A percentile compares a stretch with the other conserved stretches of the same genome.
These are phyloP conservation scores for Schoenoplectus tabernaemontani DNA, from an alignment of 202 grass and related monocot species.

Conservation along the genomic window DNA sequence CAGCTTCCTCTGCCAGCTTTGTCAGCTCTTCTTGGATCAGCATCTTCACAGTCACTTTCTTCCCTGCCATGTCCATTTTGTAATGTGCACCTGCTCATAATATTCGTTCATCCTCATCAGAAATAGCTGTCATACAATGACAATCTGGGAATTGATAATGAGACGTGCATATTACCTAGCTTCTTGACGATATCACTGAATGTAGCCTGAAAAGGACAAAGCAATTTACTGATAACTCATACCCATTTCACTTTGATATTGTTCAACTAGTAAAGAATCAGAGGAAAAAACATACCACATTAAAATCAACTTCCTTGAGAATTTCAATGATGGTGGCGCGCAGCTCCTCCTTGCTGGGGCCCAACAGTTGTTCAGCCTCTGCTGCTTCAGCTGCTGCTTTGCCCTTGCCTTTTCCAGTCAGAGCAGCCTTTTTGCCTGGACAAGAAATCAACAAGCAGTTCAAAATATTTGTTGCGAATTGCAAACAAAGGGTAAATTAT, in stretches of 20 bases:
- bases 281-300: constrained; percentile 44
- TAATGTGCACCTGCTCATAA: constrained; percentile 47
- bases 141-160: constrained; percentile 7
- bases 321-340: constrained; percentile 69
- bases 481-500: not conserved
- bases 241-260: not conserved
- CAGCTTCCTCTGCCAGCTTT: constrained; percentile 59
- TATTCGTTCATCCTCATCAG: not conserved
- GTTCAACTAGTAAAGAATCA: not conserved
- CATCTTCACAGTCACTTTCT: constrained; percentile 67
- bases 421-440: constrained; percentile 54
- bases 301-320: constrained; percentile 94
- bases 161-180: constrained; percentile 53
- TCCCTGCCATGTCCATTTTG: constrained; percentile 67
- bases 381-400: constrained; percentile 30
- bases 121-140: constrained; percentile 22
- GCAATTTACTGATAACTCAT: not conserved
- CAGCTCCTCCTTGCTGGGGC: constrained; percentile 73
- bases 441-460: constrained; percentile 25
- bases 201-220: constrained; percentile 66
- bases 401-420: constrained; percentile 38
- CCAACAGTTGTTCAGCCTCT: constrained; percentile 24
- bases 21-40: constrained; percentile 94
- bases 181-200: constrained; percentile 96
- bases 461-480: not conserved